Percentiles rank a stretch among this genome's conserved stretches.
phyloP scores from a whole-genome alignment of 2,329 filamentous ascomycete genomes.

The Scedosporium dehoogii region DNA sequence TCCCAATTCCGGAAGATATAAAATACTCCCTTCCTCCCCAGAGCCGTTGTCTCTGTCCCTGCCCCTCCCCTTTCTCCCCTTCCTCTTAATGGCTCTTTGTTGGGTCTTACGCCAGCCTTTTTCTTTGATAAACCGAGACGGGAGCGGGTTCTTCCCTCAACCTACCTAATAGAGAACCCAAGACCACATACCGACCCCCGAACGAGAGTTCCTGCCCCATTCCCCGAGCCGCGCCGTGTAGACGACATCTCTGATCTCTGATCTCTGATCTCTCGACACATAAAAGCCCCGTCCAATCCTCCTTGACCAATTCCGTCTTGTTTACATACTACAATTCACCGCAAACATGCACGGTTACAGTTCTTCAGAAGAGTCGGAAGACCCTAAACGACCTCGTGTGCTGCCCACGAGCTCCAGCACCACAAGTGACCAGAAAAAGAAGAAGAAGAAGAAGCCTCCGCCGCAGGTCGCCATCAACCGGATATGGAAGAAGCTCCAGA shows the following conservation, averaged over 20 bases:
- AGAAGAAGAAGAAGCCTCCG: slow-evolving; percentile 46
- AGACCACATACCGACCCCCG: not conserved
- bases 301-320: not conserved
- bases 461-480: slow-evolving; percentile 58
- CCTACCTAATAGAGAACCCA: not conserved
- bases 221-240: too few species aligned
- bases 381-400: slow-evolving; percentile 26
- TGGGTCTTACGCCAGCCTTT: not conserved
- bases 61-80: not conserved
- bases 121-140: not conserved
- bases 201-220: too few species aligned
- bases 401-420: slow-evolving; percentile 23
- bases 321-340: not conserved
- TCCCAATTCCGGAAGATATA: not conserved
- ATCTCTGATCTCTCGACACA: not conserved
- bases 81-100: not conserved
- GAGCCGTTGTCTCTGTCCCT: not conserved
- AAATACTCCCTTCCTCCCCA: not conserved
- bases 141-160: not conserved
- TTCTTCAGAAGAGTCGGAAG: slow-evolving; percentile 40
- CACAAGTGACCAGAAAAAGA: slow-evolving; percentile 35
- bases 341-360: slow-evolving; percentile 34
- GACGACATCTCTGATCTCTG: too few species aligned
- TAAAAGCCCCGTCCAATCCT: not conserved
- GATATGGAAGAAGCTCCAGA: slow-evolving; percentile 53